These are phyloP conservation scores for Zychaea mexicana DNA, from an alignment of 371 early-diverging fungal genomes.

Conservation along the genomic window DNA sequence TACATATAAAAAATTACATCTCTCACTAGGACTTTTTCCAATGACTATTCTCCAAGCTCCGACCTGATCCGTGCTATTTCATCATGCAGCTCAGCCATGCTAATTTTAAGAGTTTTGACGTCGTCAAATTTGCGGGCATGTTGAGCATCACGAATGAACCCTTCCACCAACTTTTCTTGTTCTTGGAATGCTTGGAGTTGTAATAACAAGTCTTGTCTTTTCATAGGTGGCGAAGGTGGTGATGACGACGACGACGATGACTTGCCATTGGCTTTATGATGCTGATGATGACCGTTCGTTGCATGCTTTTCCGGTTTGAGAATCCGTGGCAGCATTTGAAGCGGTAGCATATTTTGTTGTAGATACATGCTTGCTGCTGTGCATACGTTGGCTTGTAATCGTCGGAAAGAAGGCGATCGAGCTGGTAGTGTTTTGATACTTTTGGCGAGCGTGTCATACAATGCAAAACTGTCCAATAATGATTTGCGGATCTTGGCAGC, in stretches of 20 bases:
- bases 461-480: slow-evolving; percentile 62
- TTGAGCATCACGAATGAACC: slow-evolving; percentile 75
- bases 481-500: slow-evolving; percentile 66
- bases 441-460: slow-evolving; percentile 67
- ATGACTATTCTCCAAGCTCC: no score
- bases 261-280: slow-evolving; percentile 1
- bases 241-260: no score
- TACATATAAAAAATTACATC: no score
- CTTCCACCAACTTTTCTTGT: slow-evolving; percentile 68
- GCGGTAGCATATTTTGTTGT: slow-evolving; percentile 87
- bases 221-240: not conserved
- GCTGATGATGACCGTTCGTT: not conserved
- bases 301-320: slow-evolving; percentile 34
- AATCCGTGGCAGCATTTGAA: slow-evolving; percentile 80
- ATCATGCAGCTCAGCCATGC: slow-evolving; percentile 70
- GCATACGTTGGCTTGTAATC: slow-evolving; percentile 71
- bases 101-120: slow-evolving; percentile 69
- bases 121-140: slow-evolving; percentile 82
- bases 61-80: slow-evolving; percentile 61
- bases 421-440: slow-evolving; percentile 56
- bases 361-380: slow-evolving; percentile 76
- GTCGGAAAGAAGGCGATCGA: slow-evolving; percentile 50
- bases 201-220: slow-evolving; percentile 44
- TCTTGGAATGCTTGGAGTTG: slow-evolving; percentile 72
- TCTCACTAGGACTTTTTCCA: no score